Conservation (phyloP, 2,329 filamentous ascomycete species). For the Xylaria sp. region DNA sequence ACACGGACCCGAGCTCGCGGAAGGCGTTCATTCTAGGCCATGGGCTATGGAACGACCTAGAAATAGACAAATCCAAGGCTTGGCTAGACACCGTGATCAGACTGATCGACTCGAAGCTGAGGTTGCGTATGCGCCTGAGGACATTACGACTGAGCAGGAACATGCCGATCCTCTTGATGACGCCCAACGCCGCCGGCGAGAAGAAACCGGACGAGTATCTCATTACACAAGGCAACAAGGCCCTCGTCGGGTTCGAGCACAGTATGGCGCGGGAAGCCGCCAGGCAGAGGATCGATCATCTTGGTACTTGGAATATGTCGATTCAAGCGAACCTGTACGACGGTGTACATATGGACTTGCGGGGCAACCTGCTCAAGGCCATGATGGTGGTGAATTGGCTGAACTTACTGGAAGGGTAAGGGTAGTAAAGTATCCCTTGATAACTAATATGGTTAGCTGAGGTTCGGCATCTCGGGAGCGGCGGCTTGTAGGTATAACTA, state of each 20-base stretch:
- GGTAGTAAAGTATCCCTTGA: background rate
- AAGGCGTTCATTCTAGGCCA: conserved; percentile 60
- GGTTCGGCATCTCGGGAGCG: background rate
- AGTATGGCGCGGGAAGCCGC: conserved; percentile 50
- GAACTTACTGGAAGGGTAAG: conserved; percentile 48
- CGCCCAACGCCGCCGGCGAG: conserved; percentile 59
- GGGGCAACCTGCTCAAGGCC: conserved; percentile 60
- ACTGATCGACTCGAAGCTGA: conserved; percentile 45
- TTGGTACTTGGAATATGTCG: conserved; percentile 64
- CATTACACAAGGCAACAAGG: conserved; percentile 60
- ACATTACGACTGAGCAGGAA: conserved; percentile 28
- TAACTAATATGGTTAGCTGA: background rate
- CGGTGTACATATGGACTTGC: conserved; percentile 60
- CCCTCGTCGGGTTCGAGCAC: conserved; percentile 59
- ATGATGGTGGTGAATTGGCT: conserved; percentile 63
- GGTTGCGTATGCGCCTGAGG: conserved; percentile 36
- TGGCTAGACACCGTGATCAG: conserved; percentile 55
- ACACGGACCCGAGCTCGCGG: conserved; percentile 46
- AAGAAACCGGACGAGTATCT: conserved; percentile 60
- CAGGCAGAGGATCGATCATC: conserved; percentile 55
- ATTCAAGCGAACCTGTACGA: conserved; percentile 61
- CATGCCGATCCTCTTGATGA: conserved; percentile 52
- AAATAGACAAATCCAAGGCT: conserved; percentile 54
- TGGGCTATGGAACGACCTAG: conserved; percentile 60
- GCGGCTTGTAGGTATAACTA: background rate